Percentiles rank a stretch among this genome's conserved stretches.
Evolutionary conservation across 1,284 basidiomycete genomes (phyloP).

Genomic region (Moniliella sp.): DNA sequence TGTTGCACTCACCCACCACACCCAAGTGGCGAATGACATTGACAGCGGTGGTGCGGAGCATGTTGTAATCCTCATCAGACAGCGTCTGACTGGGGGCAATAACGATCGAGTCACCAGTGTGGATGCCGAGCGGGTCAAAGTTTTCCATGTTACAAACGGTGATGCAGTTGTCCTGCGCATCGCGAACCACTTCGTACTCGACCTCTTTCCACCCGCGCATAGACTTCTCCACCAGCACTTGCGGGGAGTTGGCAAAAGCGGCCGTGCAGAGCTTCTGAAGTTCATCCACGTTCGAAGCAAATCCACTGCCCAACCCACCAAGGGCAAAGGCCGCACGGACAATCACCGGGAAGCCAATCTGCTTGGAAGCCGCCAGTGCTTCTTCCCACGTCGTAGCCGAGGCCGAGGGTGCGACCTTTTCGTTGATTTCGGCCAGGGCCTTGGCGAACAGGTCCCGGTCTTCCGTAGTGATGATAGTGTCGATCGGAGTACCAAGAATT

Average conservation of each 20-base stretch:
- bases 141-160: constrained; percentile 89
- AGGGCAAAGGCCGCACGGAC: constrained; percentile 88
- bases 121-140: constrained; percentile 92
- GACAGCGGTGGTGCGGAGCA: constrained; percentile 90
- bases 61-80: constrained; percentile 71
- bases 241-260: constrained; percentile 84
- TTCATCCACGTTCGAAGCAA: constrained; percentile 71
- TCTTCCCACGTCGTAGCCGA: constrained; percentile 53
- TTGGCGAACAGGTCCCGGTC: constrained; percentile 79
- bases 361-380: constrained; percentile 57
- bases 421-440: constrained; percentile 89
- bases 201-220: constrained; percentile 99
- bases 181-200: constrained; percentile 96
- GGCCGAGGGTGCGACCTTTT: constrained; percentile 73
- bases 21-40: constrained; percentile 93
- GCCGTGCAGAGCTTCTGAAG: constrained; percentile 53
- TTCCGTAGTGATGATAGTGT: constrained; percentile 91
- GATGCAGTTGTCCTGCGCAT: constrained; percentile 90
- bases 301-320: constrained; percentile 80
- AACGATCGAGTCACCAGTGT: constrained; percentile 97
- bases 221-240: constrained; percentile 88
- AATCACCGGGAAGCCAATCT: constrained; percentile 89
- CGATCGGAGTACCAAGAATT: constrained; percentile 85
- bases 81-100: constrained; percentile 91
- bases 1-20: constrained; percentile 93